phyloP scores from a whole-genome alignment of 371 early-diverging fungal genomes.

The Mortierella sp. region DNA sequence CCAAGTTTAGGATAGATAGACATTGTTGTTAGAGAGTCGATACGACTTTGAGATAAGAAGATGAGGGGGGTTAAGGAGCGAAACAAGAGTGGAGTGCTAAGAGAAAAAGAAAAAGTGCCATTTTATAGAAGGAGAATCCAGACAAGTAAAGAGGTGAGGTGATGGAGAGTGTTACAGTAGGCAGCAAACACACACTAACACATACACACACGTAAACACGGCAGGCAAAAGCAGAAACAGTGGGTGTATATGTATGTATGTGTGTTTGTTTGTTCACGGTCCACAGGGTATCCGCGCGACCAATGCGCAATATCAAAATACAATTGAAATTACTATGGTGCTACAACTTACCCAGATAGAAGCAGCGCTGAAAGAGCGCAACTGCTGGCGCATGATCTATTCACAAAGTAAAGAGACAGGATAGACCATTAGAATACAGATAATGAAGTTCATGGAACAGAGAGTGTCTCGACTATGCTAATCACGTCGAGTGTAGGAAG shows the following conservation, averaged over 20 bases:
- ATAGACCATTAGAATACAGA: background rate
- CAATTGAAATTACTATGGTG: background rate
- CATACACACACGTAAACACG: background rate
- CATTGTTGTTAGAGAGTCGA: background rate
- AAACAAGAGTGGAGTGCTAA: background rate
- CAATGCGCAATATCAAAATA: background rate
- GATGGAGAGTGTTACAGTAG: too few species aligned
- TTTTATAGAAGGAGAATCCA: background rate
- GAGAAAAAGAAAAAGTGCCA: background rate
- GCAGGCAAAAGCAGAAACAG: background rate
- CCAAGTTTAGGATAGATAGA: constrained; percentile 23
- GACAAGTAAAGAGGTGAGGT: background rate
- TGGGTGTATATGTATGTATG: background rate
- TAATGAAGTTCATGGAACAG: background rate
- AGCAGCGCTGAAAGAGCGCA: constrained; percentile 54
- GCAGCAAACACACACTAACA: background rate
- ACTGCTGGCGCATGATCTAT: constrained; percentile 57
- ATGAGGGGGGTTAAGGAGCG: background rate
- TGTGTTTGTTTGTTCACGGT: background rate
- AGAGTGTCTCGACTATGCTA: too few species aligned
- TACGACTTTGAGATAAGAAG: background rate
- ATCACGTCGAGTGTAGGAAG: too few species aligned
- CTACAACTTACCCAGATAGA: constrained; percentile 51
- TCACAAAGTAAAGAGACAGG: background rate
- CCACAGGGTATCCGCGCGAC: constrained; percentile 6